Base-by-base conservation (phyloP, 495 filamentous ascomycete species). In the Aspergillus bertholletiae region DNA sequence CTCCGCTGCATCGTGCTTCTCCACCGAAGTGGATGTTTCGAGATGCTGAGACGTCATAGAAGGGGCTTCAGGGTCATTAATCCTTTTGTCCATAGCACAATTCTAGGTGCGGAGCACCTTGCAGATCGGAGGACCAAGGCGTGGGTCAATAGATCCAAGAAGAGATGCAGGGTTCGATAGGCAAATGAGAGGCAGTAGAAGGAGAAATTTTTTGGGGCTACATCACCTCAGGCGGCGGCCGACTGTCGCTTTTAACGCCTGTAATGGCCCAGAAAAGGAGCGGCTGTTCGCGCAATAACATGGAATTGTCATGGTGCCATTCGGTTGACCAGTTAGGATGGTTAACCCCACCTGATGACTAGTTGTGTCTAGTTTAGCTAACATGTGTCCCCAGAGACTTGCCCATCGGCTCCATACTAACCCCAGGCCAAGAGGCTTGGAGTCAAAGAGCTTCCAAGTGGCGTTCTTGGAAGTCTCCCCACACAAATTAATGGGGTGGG, bases 81-180 rank as follows among this genome's bases (percentile, higher is more conserved):
- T 28, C 26, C 55, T 63, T 22, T 57, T 43, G 34, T 40, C 53
- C 60, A 63, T 59, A 30, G 15, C 44, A 39, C 24, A 13, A 32
- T 18, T 22, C 34, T n/a, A 28, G 15, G 26, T 30, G 32, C 34
- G 39, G 24, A 55, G 35, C 23, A 46, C 27, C 18, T 20, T 50
- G 24, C 40, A 51, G 51, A 50, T 49, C 32, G 51, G 23, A 22
- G 11, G 28, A 23, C 51, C 41, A 46, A 48, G 55, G 45, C 40
- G 40, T 24, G 34, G 27, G 35, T 3, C 47, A 30, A 43, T 26
- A 21, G 41, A n/a, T 15, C 21, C n/a, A 46, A 15, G 28, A 27
- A 4, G 12, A 28, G 5, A 7, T 44, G 40, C 17, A 48, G 47
- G 18, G 26, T n/a, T 2, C 24, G 22, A 40, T 7, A 53, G 23